Evolutionary conservation across 2,329 filamentous ascomycete species (phyloP).

Genomic region (Colletotrichum magnum): DNA sequence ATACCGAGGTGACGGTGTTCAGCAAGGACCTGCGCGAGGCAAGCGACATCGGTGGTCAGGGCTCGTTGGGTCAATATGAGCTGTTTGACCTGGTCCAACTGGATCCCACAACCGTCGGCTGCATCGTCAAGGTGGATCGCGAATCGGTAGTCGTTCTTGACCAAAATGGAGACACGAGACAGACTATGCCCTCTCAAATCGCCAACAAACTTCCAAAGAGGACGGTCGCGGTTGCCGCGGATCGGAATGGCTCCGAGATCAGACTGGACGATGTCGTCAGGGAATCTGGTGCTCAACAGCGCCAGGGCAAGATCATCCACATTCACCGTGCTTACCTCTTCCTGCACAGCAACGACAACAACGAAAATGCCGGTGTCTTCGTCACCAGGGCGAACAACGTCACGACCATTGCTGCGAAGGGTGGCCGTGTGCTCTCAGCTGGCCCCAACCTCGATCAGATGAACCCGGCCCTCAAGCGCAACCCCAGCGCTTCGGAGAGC

Average conservation of each 20-base stretch:
- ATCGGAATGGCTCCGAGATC: conserved; percentile 94
- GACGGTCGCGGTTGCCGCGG: conserved; percentile 89
- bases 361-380: conserved; percentile 91
- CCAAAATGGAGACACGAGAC: conserved; percentile 87
- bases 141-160: conserved; percentile 93
- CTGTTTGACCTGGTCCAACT: conserved; percentile 95
- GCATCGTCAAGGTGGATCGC: conserved; percentile 94
- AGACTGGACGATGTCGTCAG: conserved; percentile 92
- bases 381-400: conserved; percentile 90
- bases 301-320: conserved; percentile 91
- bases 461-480: conserved; percentile 89
- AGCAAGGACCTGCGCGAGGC: conserved; percentile 97
- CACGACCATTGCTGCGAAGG: conserved; percentile 93
- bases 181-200: conserved; percentile 91
- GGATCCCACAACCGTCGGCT: conserved; percentile 91
- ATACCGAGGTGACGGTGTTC: conserved; percentile 96
- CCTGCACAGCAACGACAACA: conserved; percentile 85
- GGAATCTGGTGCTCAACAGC: conserved; percentile 87
- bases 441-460: conserved; percentile 88
- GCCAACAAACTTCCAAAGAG: conserved; percentile 88
- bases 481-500: conserved; percentile 68
- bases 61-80: conserved; percentile 88
- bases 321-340: conserved; percentile 95
- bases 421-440: conserved; percentile 76
- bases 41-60: conserved; percentile 89